A percentile compares a stretch with the other conserved stretches of the same genome.
These are phyloP conservation scores for Cadophora gregata DNA, from an alignment of 2,329 filamentous ascomycete species.

Conservation along the genomic window DNA sequence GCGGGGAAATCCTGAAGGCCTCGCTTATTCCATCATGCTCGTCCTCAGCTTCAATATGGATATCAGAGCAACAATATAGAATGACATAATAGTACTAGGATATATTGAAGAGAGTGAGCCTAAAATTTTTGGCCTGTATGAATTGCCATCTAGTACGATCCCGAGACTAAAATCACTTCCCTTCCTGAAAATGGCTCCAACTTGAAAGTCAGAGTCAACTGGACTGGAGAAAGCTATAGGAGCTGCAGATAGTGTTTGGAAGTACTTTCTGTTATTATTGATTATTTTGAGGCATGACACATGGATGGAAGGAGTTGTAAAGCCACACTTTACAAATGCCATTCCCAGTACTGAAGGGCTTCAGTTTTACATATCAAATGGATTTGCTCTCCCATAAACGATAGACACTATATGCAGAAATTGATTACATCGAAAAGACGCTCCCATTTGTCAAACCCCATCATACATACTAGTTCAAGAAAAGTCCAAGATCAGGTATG, in stretches of 20 bases:
- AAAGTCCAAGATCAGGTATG: too few species aligned
- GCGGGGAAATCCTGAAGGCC: background rate
- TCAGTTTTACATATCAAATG: background rate
- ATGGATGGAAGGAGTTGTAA: background rate
- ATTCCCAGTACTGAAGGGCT: background rate
- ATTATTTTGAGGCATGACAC: background rate
- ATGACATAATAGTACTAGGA: background rate
- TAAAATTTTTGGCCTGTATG: too few species aligned
- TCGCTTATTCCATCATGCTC: background rate
- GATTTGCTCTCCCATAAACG: background rate
- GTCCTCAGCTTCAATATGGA: background rate
- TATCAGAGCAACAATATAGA: background rate
- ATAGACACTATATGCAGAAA: background rate
- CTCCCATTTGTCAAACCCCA: too few species aligned
- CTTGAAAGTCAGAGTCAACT: conserved; percentile 9
- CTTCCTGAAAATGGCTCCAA: too few species aligned
- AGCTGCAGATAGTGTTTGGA: background rate
- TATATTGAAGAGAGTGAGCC: background rate
- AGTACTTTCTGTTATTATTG: background rate
- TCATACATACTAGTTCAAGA: too few species aligned
- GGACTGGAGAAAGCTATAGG: background rate
- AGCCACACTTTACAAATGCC: background rate
- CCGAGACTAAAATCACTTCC: too few species aligned
- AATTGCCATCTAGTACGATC: too few species aligned
- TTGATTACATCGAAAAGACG: background rate